Evolutionary conservation across 768 basidiomycete species (phyloP), one percentile per base, ranked within the genome.

Genomic region (Rubroboletus pulcherrimus): DNA sequence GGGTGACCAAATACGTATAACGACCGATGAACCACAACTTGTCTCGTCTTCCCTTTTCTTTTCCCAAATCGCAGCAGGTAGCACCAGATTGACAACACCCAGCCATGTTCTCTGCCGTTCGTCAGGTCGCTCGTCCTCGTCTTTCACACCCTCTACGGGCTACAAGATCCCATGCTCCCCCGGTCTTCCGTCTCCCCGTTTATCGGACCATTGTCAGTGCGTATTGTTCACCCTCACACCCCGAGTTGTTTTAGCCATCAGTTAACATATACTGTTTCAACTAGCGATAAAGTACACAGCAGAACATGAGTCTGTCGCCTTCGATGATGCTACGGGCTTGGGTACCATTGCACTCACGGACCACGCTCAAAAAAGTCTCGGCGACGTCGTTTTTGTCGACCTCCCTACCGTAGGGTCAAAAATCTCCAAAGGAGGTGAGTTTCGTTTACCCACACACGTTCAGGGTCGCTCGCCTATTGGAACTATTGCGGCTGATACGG

Each of bases 331-430:
- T 7, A 49, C 35, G 35, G 48, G 48, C 10, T 11, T 49, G 17
- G 48, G 48, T 37, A 87, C 81, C 8, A 78, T 98, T 42, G 82
- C 84, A 41, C 91, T 99, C 67, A 98, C 97, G 15, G 77, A 96
- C 67, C 89, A 97, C 67, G 97, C 97, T 2, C 93, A 98, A 71
- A 79, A 85, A 47, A 85, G 86, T 34, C 81, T 99, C 3, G 97
- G 97, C 33, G 97, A 99, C 70, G 93, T 98, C 49, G 97, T 98
- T 45, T 99, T 91, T 74, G 94, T 98, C 46, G 97, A 98, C 71
- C 80, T 99, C 46, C 91, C 92, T 1, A 63, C 68, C 10, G 67
- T 79, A 9, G 93, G 89, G 5, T 76, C 80, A 0, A 69, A 81
- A 55, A 75, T 98, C 51, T 67, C 67, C 8, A 77, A 88, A 71